Evolutionary conservation across 2,329 filamentous ascomycete genomes (phyloP), one percentile per base, ranked within the genome.

Genomic region (Lanzia echinophila): DNA sequence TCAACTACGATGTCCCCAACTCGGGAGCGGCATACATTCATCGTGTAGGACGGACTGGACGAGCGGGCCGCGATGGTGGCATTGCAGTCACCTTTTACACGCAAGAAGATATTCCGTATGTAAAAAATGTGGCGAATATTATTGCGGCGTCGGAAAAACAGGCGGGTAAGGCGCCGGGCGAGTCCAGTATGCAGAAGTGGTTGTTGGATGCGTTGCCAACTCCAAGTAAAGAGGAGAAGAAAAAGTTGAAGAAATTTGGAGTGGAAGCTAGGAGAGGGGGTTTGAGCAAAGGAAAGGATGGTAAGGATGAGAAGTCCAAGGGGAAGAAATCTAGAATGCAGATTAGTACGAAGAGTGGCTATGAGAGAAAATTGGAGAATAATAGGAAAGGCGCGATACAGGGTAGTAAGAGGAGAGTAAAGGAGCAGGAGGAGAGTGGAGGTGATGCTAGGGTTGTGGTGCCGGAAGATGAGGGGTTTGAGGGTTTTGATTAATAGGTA

Each of bases 1-100:
- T 99, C 49, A 99, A 97, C 72, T 99, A 96, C 72, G 94, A 99
- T 69, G 90, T 96, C 8, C 94, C 94, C 0, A 89, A 86, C n/a
- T 91, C 88, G 0, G 87, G 87, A 5, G 92, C 91, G 0, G 84
- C 83, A 1, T 99, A 99, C 67, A 87, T 99, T 6, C 94, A 99
- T 71, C 88, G 94, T 11, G 90, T 94, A 0, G 94, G 94, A 0
- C 82, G 94, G 45, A 97, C 94, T 0, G 94, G 92, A 0, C 81
- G 94, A 20, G 94, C 91, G 0, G 94, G 94, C 0, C 81, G 91
- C 22, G 83, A 88, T 64, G 91, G 91, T 19, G 94, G 94, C 46
- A 81, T 96, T 3, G 91, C 90, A 0, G 86, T 99, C 1, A 99
- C 94, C 0, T 86, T 96, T 56, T 99, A 96, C 71, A 97, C 92